Base-by-base conservation (phyloP, 352 stramenopile genomes). In the Globisporangium radiosum region DNA sequence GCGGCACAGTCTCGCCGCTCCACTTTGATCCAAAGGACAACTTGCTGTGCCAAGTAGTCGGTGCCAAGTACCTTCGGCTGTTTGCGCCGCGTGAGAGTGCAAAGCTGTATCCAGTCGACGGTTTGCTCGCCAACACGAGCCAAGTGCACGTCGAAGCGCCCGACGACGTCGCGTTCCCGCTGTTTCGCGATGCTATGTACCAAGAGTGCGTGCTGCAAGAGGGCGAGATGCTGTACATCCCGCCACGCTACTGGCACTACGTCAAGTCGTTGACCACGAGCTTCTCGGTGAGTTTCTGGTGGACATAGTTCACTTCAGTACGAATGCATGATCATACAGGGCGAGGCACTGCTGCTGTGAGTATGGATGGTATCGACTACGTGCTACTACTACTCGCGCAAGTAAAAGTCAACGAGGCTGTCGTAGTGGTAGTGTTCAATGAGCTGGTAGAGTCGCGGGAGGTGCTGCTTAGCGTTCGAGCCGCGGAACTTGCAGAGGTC, bases 21-120 rank as follows among this genome's bases (percentile, higher is more conserved):
- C 89, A 97, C 63, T 94, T 89, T 54, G 89, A 97, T 47, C 86
- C 81, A 8, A 92, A 92, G 62, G 88, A 97, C 69, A 97, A 97
- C 56, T 57, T 96, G 38, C 72, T 97, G 0, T 94, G 85, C 37
- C 89, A 97, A 59, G 84, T 95, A 38, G 75, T 94, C 4, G 88
- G 87, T 0, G 52, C 66, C 45, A 96, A 96, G 57, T 93, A 95
- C 62, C 59, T 97, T 7, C 72, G 85, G 0, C 58, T 97, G 33
- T 96, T 94, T 45, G 72, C 85, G 7, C 82, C 81, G 0, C 53
- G 69, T 7, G 70, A 95, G 45, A 93, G 76, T 36, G 62, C 63
- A 8, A 81, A 82, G 52, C 70, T 97, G 7, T 96, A 96, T 59
- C 81, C 87, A 4, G 73, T 92, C n/a, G 69, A 91, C 33, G 87